Evolutionary conservation across 495 filamentous ascomycete genomes (phyloP).

Genomic region (Aspergillus affinis): DNA sequence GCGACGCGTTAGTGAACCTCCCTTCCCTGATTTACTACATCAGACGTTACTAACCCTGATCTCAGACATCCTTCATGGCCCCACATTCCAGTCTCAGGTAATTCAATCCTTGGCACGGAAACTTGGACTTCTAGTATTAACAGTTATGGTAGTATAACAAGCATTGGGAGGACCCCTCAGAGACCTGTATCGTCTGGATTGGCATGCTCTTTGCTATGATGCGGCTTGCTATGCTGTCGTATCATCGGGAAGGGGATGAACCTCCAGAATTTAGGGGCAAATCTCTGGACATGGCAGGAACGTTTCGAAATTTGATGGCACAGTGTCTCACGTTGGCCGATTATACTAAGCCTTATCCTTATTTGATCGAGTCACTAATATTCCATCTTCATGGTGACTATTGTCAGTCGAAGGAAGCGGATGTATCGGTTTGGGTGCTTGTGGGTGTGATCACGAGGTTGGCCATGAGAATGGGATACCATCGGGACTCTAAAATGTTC

Average conservation of each 20-base stretch:
- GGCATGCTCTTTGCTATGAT: conserved; percentile 86
- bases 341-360: conserved; percentile 80
- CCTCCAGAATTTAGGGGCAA: conserved; percentile 76
- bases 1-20: conserved; percentile 58
- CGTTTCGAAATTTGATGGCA: conserved; percentile 78
- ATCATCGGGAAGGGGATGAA: conserved; percentile 85
- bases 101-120: conserved; percentile 3
- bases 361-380: conserved; percentile 86
- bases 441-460: conserved; percentile 77
- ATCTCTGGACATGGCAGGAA: conserved; percentile 72
- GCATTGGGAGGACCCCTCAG: conserved; percentile 82
- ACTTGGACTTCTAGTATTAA: conserved; percentile 9
- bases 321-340: conserved; percentile 86
- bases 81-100: conserved; percentile 73
- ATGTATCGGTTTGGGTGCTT: conserved; percentile 79
- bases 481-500: conserved; percentile 85
- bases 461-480: conserved; percentile 93
- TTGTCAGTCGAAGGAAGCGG: conserved; percentile 73
- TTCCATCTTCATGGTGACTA: conserved; percentile 84
- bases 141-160: conserved; percentile 61
- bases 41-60: conserved; percentile 39
- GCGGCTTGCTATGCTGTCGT: conserved; percentile 87
- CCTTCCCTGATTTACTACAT: conserved; percentile 3
- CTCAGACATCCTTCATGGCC: conserved; percentile 77
- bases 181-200: conserved; percentile 84